phyloP scores from a whole-genome alignment of 2,329 filamentous ascomycete genomes.

The Colletotrichum lupini region DNA sequence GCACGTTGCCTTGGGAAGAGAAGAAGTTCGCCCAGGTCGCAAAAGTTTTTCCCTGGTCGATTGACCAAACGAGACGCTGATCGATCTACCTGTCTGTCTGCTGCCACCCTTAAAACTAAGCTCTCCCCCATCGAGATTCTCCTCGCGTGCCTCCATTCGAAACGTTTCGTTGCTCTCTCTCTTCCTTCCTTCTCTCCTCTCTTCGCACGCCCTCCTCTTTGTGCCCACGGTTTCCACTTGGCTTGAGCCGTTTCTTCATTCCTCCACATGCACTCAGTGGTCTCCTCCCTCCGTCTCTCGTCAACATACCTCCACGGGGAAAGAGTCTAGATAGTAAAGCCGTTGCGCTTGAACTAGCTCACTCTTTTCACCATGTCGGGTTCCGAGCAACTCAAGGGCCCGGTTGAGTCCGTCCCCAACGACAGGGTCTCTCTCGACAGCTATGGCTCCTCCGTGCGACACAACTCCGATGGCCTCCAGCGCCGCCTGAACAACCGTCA shows the following conservation, averaged over 20 bases:
- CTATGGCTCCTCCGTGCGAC: conserved; percentile 34
- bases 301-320: conserved; percentile 8
- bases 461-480: conserved; percentile 45
- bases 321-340: neutral
- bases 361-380: conserved; percentile 1
- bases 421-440: conserved; percentile 27
- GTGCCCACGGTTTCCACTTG: conserved; percentile 5
- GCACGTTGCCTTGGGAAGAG: neutral
- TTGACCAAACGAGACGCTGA: neutral
- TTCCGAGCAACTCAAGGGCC: conserved; percentile 25
- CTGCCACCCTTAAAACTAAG: conserved; percentile 24
- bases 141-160: neutral
- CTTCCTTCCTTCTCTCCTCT: neutral
- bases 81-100: neutral
- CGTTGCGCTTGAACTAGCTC: neutral
- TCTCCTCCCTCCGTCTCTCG: neutral
- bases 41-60: conserved; percentile 1
- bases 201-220: neutral
- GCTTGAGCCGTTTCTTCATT: neutral
- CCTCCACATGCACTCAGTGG: conserved; percentile 27
- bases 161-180: neutral
- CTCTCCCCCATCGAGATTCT: conserved; percentile 15
- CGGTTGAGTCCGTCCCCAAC: conserved; percentile 10
- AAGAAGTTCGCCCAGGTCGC: neutral
- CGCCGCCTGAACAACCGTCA: conserved; percentile 47